phyloP scores from a whole-genome alignment of 495 filamentous ascomycete species.

The Polyplosphaeria fusca region DNA sequence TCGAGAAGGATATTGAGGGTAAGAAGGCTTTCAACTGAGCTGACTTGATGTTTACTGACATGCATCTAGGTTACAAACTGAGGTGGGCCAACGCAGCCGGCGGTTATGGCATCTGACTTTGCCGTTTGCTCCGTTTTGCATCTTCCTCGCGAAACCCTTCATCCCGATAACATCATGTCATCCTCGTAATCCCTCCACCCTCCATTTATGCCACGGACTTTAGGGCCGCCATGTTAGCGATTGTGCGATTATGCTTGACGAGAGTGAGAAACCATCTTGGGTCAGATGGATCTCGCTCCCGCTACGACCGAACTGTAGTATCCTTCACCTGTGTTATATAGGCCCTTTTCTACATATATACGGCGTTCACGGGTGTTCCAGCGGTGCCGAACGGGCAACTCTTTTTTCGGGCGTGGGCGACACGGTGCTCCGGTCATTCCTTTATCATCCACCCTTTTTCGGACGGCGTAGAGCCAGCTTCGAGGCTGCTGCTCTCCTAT shows the following conservation, averaged over 20 bases:
- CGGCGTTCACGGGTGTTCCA: not conserved
- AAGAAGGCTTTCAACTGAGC: slow-evolving; percentile 28
- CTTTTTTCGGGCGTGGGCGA: not conserved
- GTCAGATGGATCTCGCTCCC: not conserved
- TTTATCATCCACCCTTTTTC: not conserved
- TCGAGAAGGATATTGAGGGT: slow-evolving; percentile 94
- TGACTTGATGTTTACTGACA: slow-evolving; percentile 11
- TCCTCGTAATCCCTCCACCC: slow-evolving; percentile 13
- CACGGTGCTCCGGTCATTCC: not conserved
- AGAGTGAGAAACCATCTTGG: slow-evolving; percentile 27
- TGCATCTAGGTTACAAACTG: slow-evolving; percentile 29
- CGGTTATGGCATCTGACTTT: no score
- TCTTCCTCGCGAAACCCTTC: no score
- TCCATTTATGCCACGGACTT: slow-evolving; percentile 17
- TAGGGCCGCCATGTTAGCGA: not conserved
- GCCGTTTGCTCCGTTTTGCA: no score
- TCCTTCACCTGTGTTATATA: not conserved
- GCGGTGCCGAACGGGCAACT: not conserved
- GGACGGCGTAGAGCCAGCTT: not conserved
- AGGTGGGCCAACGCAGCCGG: no score
- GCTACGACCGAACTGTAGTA: not conserved
- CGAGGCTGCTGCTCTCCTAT: not conserved
- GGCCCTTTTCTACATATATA: not conserved
- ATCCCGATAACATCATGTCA: no score
- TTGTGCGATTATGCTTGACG: slow-evolving; percentile 30